Conservation (phyloP, 768 basidiomycete species). For the Nidularia sp. region DNA sequence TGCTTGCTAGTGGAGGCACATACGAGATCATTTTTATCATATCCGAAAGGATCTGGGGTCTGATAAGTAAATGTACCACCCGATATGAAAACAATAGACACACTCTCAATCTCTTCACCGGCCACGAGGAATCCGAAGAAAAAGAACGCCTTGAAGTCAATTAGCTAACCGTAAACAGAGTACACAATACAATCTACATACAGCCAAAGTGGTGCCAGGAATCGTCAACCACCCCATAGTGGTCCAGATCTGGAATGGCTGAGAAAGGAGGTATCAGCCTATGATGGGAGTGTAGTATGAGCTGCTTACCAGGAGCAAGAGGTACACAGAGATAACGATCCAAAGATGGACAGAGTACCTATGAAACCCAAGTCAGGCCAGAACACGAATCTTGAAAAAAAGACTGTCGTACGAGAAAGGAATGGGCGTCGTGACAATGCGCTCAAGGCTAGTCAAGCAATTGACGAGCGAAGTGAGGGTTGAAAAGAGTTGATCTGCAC, state of each 20-base stretch:
- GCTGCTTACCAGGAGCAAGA: slow-evolving; percentile 45
- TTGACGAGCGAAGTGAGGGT: slow-evolving; percentile 57
- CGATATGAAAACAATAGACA: not conserved
- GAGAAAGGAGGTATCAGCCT: not conserved
- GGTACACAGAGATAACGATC: slow-evolving; percentile 59
- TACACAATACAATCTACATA: slow-evolving; percentile 17
- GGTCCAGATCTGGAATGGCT: slow-evolving; percentile 66
- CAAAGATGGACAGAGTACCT: slow-evolving; percentile 70
- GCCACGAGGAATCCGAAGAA: slow-evolving; percentile 75
- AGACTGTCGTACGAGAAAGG: slow-evolving; percentile 56
- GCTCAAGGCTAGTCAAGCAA: slow-evolving; percentile 63
- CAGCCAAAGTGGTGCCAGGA: slow-evolving; percentile 51
- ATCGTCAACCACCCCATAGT: slow-evolving; percentile 60
- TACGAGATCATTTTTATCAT: slow-evolving; percentile 72
- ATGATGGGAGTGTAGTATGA: not conserved
- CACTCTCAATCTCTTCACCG: slow-evolving; percentile 74
- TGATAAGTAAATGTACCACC: not conserved
- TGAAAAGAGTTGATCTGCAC: slow-evolving; percentile 33
- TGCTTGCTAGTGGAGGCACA: slow-evolving; percentile 5
- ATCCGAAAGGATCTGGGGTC: slow-evolving; percentile 47
- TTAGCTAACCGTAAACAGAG: not conserved
- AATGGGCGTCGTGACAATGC: slow-evolving; percentile 73
- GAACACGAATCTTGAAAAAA: not conserved
- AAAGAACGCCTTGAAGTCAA: slow-evolving; percentile 45
- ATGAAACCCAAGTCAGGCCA: not conserved